Evolutionary conservation across 345 rosid genomes (phyloP), one percentile per base, ranked within the genome.

Genomic region (Bruguiera parviflora): DNA sequence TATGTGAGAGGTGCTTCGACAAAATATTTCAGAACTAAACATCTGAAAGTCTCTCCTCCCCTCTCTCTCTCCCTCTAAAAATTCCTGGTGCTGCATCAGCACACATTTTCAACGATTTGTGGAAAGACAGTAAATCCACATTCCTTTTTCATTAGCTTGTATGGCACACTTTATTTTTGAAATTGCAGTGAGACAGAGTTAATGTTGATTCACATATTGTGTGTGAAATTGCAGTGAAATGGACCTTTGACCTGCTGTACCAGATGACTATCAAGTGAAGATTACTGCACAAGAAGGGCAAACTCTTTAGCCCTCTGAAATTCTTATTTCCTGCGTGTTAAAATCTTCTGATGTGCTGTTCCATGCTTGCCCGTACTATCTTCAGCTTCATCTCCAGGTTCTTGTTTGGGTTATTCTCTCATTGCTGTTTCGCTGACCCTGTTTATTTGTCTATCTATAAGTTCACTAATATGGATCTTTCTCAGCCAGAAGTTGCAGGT

Each of bases 161-260:
- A 5, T 19, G 8, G 3, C 3, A 37, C 46, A 37, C 13, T 37
- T 60, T 18, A 35, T 18, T 24, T 29, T 62, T 13, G 61, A 68
- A 62, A 68, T 2, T 33, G 3, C 6, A 22, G 35, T 46, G 64
- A 55, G 53, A 20, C 11, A 25, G 24, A 52, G 33, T 53, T 24
- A 60, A 51, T 27, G 20, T 27, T 21, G 39, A 5, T 29, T 49
- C 4, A 61, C 61, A 21, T 64, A 58, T 9, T 25, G n/a, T 61
- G 72, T 60, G 61, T 74, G 55, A 28, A 47, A 72, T 69, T 77
- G 81, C 85, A 89, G 96, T 60, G 84, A 91, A 80, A 68, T 64
- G 81, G 98, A 88, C 81, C 91, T 91, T 69, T 78, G 97, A 72
- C 98, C 98, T 78, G 90, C 88, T 66, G 92, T 94, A 58, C 96